Evolutionary conservation across 192 early-diverging fungal genomes (phyloP).

Genomic region (Backusella liffmaniae): DNA sequence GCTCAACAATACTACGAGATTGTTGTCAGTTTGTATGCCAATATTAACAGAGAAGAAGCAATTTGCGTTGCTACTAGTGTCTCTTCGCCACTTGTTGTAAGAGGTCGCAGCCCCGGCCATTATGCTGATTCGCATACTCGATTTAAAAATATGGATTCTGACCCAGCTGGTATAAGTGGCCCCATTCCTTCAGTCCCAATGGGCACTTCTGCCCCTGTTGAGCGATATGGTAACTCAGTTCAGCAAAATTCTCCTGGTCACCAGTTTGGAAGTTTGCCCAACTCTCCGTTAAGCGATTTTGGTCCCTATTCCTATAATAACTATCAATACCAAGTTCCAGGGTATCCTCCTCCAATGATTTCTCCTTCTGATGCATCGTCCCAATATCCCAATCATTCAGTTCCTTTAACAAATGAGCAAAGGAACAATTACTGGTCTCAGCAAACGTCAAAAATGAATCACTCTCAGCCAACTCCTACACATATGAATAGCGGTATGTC

Average conservation of each 20-base stretch:
- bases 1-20: slow-evolving; percentile 89
- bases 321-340: slow-evolving; percentile 2
- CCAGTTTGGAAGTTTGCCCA: slow-evolving; percentile 14
- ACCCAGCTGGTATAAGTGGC: not conserved
- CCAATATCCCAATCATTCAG: slow-evolving; percentile 1
- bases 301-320: slow-evolving; percentile 9
- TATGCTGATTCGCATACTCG: slow-evolving; percentile 57
- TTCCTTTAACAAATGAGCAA: not conserved
- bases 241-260: not conserved
- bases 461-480: not conserved
- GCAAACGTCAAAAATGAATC: not conserved
- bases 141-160: slow-evolving; percentile 24
- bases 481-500: not conserved
- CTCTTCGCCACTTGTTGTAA: slow-evolving; percentile 79
- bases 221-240: not conserved
- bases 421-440: not conserved
- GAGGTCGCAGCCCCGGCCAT: slow-evolving; percentile 88
- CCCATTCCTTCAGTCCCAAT: not conserved
- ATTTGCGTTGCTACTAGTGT: slow-evolving; percentile 60
- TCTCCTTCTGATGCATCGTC: not conserved
- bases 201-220: not conserved
- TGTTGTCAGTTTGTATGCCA: slow-evolving; percentile 67
- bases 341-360: not conserved
- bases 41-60: slow-evolving; percentile 51
- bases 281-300: slow-evolving; percentile 14